Conservation (phyloP, 306 rosid genomes). For the Glycine tomentella region DNA sequence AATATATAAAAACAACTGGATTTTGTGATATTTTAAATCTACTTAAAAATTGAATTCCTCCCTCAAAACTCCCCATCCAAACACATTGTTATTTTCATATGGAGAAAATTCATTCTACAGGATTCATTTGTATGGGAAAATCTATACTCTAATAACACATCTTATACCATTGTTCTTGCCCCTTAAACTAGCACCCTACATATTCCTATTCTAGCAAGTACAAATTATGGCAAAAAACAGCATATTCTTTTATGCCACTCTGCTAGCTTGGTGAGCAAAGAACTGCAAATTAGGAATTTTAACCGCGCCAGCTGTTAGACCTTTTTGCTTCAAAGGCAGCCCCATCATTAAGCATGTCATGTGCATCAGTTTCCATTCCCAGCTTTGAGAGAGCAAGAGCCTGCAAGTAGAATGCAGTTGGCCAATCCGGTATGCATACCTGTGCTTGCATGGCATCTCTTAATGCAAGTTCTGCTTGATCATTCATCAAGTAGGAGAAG, state of each 20-base stretch:
- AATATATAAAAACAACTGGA: background rate
- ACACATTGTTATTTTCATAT: slow-evolving; percentile 43
- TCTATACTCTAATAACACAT: slow-evolving; percentile 41
- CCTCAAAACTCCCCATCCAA: slow-evolving; percentile 21
- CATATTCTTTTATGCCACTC: slow-evolving; percentile 43
- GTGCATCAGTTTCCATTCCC: slow-evolving; percentile 97
- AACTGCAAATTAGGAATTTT: slow-evolving; percentile 3
- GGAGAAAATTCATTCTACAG: slow-evolving; percentile 54
- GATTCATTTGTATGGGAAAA: slow-evolving; percentile 49
- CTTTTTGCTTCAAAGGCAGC: slow-evolving; percentile 83
- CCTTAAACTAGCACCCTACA: slow-evolving; percentile 50
- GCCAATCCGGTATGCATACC: slow-evolving; percentile 97
- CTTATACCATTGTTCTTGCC: slow-evolving; percentile 33
- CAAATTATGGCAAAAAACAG: slow-evolving; percentile 46
- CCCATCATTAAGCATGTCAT: slow-evolving; percentile 95
- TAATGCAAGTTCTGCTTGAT: slow-evolving; percentile 83
- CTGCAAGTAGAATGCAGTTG: slow-evolving; percentile 92
- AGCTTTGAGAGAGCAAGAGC: slow-evolving; percentile 95
- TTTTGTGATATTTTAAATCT: background rate
- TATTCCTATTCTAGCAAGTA: slow-evolving; percentile 52
- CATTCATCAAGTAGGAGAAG: slow-evolving; percentile 83
- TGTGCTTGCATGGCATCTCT: slow-evolving; percentile 98
- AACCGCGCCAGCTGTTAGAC: slow-evolving; percentile 84
- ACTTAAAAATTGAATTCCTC: background rate
- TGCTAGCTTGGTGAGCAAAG: slow-evolving; percentile 42